Base-by-base conservation (phyloP, 108 stramenopile genomes). In the Cylindrotheca closterium region DNA sequence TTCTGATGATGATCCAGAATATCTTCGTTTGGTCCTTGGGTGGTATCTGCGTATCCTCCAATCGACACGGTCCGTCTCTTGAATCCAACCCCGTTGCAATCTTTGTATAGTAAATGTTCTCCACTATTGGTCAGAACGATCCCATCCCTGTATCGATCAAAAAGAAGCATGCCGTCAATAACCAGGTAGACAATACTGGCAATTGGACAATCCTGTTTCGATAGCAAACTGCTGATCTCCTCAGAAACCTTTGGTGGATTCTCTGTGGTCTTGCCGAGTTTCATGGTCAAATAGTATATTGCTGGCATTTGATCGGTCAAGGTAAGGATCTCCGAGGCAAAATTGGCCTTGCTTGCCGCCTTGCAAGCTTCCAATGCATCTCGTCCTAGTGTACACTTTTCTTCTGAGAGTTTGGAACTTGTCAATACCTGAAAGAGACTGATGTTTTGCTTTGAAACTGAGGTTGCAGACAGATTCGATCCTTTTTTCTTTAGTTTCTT, bases 141-240 rank as follows among this genome's bases (percentile, higher is more conserved):
- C 1, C 83, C 83, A 18, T 71, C 68, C 25, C 60, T 68, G 65
- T 84, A 63, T 10, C 83, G 76, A 72, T 84, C 83, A 71, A 74
- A 84, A 2, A 84, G 4, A 3, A 84, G 47, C 12, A 49, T 45
- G 22, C 72, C 60, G 42, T 74, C 58, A 23, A 77, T 26, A 4
- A 56, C 56, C 34, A 80, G 51, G 37, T 84, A 84, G 4, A 84
- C 82, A 45, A 84, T 37, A 52, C 65, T 77, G 1, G 59, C 68
- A 18, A 71, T 26, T 24, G 27, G 23, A 28, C 71, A 77, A 0
- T 54, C 37, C 7, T 63, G 47, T 27, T 51, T 49, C 24, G 73
- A 26, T 32, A 84, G 55, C 0, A 54, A 48, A 3, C 63, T 47
- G 0, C 68, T 55, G 24, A 78, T 31, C 0, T 23, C 15, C 2